Percentiles rank a stretch among this genome's conserved stretches.
Evolutionary conservation across 441 rosid genomes (phyloP).

Genomic region (Cnidoscolus chayamansa): DNA sequence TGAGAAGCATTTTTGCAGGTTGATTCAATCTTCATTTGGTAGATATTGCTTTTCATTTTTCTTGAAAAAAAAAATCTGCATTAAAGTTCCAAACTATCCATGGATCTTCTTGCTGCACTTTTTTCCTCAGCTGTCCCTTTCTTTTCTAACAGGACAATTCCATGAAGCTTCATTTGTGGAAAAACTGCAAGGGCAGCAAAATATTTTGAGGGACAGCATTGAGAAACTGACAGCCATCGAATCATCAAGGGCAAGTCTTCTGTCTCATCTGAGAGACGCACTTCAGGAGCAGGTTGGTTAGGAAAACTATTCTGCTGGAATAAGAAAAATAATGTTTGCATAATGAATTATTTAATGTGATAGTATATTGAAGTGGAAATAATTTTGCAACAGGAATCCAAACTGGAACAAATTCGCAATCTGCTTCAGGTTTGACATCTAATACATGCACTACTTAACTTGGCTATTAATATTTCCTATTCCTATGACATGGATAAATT

Average conservation of each 20-base stretch:
- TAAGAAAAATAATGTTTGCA: too few species aligned
- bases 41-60: neutral
- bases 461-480: neutral
- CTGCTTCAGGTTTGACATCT: constrained; percentile 68
- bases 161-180: constrained; percentile 44
- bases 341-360: constrained; percentile 6
- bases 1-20: neutral
- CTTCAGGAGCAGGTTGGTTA: constrained; percentile 79
- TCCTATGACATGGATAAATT: neutral
- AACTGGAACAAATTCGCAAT: constrained; percentile 65
- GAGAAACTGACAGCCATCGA: constrained; percentile 62
- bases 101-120: neutral
- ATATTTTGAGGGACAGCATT: constrained; percentile 59
- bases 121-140: constrained; percentile 8
- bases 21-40: neutral
- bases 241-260: constrained; percentile 66
- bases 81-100: neutral
- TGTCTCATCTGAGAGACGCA: constrained; percentile 70
- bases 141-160: constrained; percentile 43
- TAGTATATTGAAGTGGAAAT: neutral
- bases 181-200: constrained; percentile 59
- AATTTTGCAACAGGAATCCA: constrained; percentile 57
- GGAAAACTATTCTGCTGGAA: constrained; percentile 13
- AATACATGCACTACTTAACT: neutral
- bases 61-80: neutral